Evolutionary conservation across 2,329 filamentous ascomycete genomes (phyloP), one percentile per base, ranked within the genome.

Genomic region (Aspergillus quadrilineatus): DNA sequence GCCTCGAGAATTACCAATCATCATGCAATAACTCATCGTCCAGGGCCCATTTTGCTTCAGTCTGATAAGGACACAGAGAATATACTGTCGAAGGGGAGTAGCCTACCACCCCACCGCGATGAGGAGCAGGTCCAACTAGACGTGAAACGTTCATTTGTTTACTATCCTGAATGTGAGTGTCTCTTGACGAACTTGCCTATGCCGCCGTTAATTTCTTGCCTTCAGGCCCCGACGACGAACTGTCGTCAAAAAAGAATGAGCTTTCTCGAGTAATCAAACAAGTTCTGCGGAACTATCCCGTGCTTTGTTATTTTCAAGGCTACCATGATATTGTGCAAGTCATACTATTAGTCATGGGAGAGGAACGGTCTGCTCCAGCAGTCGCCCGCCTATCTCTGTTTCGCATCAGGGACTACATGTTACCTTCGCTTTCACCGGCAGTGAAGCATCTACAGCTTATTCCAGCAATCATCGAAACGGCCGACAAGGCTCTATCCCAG

Each of bases 261-360:
- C 83, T 99, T 1, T 93, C 87, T 6, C 78, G 85, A 60, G 81
- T 99, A 50, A 97, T 99, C 67, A 84, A 85, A 50, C 83, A 89
- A 62, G 85, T 95, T 12, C 83, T 99, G 45, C 88, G 95, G 52
- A 84, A 84, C 34, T 83, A 95, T 67, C 91, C 92, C 14, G 87
- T 88, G 71, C 84, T 99, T 36, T 91, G 87, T 78, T 99, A 99
- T 77, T 99, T 99, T 74, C 94, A 99, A 77, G 94, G 94, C 71
- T 99, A 95, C 73, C 94, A 99, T 75, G 94, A 99, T 77, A 97
- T 99, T 68, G 94, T 90, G 65, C 95, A 99, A 76, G 94, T 99
- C 26, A 82, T 99, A 58, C 83, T 97, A 41, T 83, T 99, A 12
- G 92, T 97, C 9, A 81, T 99, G 4, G 87, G 88, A 0, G 77